Conservation (phyloP, 768 basidiomycete species). For the Kwoniella sp. region DNA sequence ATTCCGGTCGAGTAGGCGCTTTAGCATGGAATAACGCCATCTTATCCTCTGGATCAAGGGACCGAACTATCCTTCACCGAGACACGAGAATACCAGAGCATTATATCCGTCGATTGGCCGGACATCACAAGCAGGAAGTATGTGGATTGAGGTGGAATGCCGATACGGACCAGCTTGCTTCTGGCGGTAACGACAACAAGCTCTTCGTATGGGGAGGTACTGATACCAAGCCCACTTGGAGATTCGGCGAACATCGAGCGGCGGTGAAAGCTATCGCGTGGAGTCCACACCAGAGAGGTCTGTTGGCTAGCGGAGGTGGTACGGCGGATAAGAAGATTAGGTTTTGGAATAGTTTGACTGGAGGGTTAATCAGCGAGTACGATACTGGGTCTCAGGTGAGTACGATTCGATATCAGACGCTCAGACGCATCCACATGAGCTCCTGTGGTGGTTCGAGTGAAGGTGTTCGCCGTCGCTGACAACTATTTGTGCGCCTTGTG, state of each 20-base stretch:
- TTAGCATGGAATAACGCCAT: constrained; percentile 91
- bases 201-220: constrained; percentile 95
- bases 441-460: too few relatives aligned
- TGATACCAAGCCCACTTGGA: constrained; percentile 71
- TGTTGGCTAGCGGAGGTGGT: constrained; percentile 92
- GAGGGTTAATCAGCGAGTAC: constrained; percentile 78
- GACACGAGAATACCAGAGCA: constrained; percentile 77
- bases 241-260: constrained; percentile 94
- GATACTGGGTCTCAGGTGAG: constrained; percentile 95
- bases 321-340: constrained; percentile 92
- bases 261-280: constrained; percentile 98
- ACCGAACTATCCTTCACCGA: constrained; percentile 85
- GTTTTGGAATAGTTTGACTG: constrained; percentile 2
- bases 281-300: constrained; percentile 90
- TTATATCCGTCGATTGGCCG: constrained; percentile 66
- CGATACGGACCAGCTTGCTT: constrained; percentile 68
- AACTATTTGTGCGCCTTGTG: not conserved
- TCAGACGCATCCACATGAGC: too few relatives aligned
- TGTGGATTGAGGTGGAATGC: constrained; percentile 92
- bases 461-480: not conserved
- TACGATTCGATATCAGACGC: too few relatives aligned
- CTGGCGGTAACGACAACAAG: constrained; percentile 98
- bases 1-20: constrained; percentile 85
- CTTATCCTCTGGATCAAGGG: constrained; percentile 85
- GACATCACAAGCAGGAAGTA: constrained; percentile 75